These are phyloP conservation scores for Beta macrorhiza DNA, from an alignment of 179 eudicot species.

Conservation along the genomic window DNA sequence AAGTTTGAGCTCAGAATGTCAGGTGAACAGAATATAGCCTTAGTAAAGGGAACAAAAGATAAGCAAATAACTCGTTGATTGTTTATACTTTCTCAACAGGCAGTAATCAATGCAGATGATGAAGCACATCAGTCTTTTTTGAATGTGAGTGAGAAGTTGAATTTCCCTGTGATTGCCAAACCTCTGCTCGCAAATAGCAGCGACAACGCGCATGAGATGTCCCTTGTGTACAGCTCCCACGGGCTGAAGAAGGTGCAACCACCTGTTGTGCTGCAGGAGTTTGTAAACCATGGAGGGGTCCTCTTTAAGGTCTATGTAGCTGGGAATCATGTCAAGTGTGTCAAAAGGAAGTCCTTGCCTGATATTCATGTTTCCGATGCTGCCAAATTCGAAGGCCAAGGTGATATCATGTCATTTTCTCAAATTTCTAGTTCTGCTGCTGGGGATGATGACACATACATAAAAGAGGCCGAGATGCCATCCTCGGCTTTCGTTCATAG, in stretches of 20 bases:
- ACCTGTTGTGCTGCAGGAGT: conserved; percentile 63
- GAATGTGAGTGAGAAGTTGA: neutral
- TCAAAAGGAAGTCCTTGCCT: conserved; percentile 60
- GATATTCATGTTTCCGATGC: conserved; percentile 42
- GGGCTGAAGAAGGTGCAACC: conserved; percentile 42
- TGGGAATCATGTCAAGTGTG: conserved; percentile 59
- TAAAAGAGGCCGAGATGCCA: conserved; percentile 48
- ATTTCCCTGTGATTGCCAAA: conserved; percentile 60
- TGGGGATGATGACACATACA: neutral
- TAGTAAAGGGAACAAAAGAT: no score
- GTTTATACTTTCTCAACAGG: conserved; percentile 29
- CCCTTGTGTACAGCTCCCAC: conserved; percentile 39
- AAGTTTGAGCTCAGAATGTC: no score
- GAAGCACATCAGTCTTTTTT: conserved; percentile 14
- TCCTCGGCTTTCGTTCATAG: conserved; percentile 40
- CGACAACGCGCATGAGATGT: conserved; percentile 53
- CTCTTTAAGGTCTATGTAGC: conserved; percentile 77
- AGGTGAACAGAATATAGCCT: no score
- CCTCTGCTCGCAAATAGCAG: conserved; percentile 51
- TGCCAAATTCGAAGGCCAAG: conserved; percentile 21
- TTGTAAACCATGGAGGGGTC: conserved; percentile 72
- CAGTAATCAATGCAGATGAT: conserved; percentile 25
- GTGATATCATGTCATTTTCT: conserved; percentile 41
- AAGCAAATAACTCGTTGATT: neutral
- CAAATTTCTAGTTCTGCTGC: conserved; percentile 46